Evolutionary conservation across 2,329 filamentous ascomycete species (phyloP).

Genomic region (Aureobasidium sp.): DNA sequence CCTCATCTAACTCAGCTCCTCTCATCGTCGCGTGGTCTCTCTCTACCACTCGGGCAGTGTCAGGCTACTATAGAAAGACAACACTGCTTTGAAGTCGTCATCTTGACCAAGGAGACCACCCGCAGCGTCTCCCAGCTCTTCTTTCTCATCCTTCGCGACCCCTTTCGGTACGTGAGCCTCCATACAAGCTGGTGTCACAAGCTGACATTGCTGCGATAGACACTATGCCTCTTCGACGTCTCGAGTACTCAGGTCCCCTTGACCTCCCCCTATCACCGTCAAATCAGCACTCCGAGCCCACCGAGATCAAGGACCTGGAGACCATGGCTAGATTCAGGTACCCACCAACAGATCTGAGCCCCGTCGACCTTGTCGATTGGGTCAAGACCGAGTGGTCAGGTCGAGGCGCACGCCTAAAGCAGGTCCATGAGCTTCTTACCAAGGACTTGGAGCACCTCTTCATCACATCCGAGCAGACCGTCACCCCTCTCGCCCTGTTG

Average conservation of each 20-base stretch:
- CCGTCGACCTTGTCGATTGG: neutral
- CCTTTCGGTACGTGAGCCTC: neutral
- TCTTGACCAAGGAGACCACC: too few species aligned
- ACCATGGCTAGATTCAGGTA: neutral
- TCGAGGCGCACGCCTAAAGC: neutral
- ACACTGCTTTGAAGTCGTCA: too few species aligned
- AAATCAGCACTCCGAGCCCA: neutral
- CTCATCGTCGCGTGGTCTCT: too few species aligned
- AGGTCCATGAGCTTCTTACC: neutral
- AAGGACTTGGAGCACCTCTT: neutral
- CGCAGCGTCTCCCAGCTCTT: too few species aligned
- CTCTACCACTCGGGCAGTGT: too few species aligned
- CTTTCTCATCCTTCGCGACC: too few species aligned
- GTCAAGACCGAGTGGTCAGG: neutral
- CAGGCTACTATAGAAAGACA: too few species aligned
- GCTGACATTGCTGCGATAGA: neutral
- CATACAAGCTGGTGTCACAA: neutral
- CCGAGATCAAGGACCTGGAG: neutral
- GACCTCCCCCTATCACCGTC: neutral
- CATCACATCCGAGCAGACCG: neutral
- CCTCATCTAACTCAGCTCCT: too few species aligned
- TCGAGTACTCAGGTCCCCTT: neutral
- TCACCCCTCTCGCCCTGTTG: neutral
- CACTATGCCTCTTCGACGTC: neutral
- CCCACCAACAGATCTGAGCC: neutral